Conservation (phyloP, 139 green algal species). For the Picochlorum sp. region DNA sequence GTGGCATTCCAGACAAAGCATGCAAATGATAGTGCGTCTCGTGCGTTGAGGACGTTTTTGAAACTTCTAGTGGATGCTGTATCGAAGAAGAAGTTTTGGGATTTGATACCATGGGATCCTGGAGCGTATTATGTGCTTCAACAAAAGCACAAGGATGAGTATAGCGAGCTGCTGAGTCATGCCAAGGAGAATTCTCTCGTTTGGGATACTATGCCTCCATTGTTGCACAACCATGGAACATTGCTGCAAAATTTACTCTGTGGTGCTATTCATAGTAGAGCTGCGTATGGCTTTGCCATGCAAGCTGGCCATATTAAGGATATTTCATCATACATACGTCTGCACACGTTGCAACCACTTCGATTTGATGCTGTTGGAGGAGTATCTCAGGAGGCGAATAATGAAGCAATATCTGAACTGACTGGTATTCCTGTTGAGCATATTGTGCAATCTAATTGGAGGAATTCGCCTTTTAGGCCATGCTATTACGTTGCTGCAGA, state of each 20-base stretch:
- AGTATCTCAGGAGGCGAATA: conserved; percentile 48
- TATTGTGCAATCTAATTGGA: conserved; percentile 34
- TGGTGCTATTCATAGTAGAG: conserved; percentile 37
- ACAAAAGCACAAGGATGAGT: conserved; percentile 29
- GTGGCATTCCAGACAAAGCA: conserved; percentile 8
- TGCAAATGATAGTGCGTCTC: conserved; percentile 27
- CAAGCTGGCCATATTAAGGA: conserved; percentile 34
- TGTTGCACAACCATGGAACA: neutral
- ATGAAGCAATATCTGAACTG: conserved; percentile 34
- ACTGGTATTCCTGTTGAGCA: conserved; percentile 24
- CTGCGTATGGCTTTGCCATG: conserved; percentile 48
- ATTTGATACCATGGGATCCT: conserved; percentile 41
- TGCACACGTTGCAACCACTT: conserved; percentile 37
- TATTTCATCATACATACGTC: conserved; percentile 29
- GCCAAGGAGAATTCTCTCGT: neutral
- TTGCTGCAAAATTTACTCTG: conserved; percentile 33
- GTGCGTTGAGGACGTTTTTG: conserved; percentile 27
- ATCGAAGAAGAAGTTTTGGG: conserved; percentile 22
- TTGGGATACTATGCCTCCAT: neutral
- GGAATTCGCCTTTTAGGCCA: conserved; percentile 31
- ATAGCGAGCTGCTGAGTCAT: conserved; percentile 21
- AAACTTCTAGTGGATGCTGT: conserved; percentile 32
- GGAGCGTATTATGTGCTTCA: conserved; percentile 23
- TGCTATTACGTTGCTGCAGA: conserved; percentile 48
- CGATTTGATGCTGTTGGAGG: conserved; percentile 42